Evolutionary conservation across 1,284 basidiomycete species (phyloP).

Genomic region (Cryptococcus floricola): DNA sequence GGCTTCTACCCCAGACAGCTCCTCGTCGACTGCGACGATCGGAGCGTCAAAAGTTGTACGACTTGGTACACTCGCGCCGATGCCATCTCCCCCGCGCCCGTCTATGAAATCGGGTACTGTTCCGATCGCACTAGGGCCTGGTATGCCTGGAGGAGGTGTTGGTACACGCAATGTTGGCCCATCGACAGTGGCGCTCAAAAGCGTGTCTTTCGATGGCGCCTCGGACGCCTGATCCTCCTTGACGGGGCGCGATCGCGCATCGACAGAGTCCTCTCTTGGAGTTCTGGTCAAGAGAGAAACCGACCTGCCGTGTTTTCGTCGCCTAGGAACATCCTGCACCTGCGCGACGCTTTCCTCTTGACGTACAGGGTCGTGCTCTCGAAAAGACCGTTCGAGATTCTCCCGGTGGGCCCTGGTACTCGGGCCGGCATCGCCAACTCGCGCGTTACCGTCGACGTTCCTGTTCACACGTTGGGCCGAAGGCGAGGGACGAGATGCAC

Average conservation of each 20-base stretch:
- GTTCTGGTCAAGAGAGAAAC: too few species aligned
- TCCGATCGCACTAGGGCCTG: background rate
- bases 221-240: background rate
- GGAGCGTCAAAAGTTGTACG: slow-evolving; percentile 7
- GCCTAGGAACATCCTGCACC: too few species aligned
- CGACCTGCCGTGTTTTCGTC: too few species aligned
- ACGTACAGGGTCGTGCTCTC: too few species aligned
- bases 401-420: background rate
- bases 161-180: background rate
- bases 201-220: background rate
- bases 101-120: slow-evolving; percentile 25
- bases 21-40: background rate
- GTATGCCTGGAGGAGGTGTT: background rate
- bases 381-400: too few species aligned
- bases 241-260: slow-evolving; percentile 7
- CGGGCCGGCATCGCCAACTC: slow-evolving; percentile 7
- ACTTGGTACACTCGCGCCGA: slow-evolving; percentile 21
- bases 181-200: slow-evolving; percentile 1
- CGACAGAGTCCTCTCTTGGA: background rate
- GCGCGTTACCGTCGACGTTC: slow-evolving; percentile 3
- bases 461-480: background rate
- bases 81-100: slow-evolving; percentile 28
- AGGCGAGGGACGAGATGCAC: background rate
- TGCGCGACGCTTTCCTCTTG: too few species aligned
- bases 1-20: background rate